phyloP scores from a whole-genome alignment of 2,329 filamentous ascomycete species.

The Alternaria longipes region DNA sequence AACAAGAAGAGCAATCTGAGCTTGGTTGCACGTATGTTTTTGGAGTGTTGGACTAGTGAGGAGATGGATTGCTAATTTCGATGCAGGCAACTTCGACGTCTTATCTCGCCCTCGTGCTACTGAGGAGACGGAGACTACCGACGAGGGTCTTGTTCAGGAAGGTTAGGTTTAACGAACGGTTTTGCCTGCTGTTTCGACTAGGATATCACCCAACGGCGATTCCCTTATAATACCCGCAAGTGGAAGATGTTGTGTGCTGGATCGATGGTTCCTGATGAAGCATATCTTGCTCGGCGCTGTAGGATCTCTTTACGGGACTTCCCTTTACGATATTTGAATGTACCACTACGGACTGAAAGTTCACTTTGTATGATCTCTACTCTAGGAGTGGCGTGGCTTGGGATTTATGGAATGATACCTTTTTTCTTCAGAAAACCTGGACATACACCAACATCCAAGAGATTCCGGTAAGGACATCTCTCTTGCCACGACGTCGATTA shows the following conservation, averaged over 20 bases:
- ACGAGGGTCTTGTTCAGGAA: conserved; percentile 48
- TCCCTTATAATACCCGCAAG: neutral
- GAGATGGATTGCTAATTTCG: conserved; percentile 5
- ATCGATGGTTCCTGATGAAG: neutral
- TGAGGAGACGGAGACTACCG: conserved; percentile 37
- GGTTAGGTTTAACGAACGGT: conserved; percentile 25
- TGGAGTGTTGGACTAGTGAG: neutral
- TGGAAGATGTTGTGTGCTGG: neutral
- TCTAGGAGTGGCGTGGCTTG: conserved; percentile 25
- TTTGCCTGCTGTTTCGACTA: neutral
- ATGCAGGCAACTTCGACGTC: conserved; percentile 48
- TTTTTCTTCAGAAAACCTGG: conserved; percentile 6
- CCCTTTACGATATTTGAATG: conserved; percentile 19
- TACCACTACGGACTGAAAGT: conserved; percentile 31
- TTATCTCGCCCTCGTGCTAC: conserved; percentile 36
- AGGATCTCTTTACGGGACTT: conserved; percentile 10
- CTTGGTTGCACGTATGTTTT: conserved; percentile 79
- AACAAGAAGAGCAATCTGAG: conserved; percentile 71
- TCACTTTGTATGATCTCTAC: conserved; percentile 44
- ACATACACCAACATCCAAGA: neutral
- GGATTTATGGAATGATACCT: conserved; percentile 28
- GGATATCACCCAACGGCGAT: neutral
- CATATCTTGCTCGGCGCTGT: conserved; percentile 16
- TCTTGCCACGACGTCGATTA: neutral
- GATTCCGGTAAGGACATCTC: neutral